Evolutionary conservation across 2,329 filamentous ascomycete species (phyloP).

Genomic region (Akanthomyces muscarius): DNA sequence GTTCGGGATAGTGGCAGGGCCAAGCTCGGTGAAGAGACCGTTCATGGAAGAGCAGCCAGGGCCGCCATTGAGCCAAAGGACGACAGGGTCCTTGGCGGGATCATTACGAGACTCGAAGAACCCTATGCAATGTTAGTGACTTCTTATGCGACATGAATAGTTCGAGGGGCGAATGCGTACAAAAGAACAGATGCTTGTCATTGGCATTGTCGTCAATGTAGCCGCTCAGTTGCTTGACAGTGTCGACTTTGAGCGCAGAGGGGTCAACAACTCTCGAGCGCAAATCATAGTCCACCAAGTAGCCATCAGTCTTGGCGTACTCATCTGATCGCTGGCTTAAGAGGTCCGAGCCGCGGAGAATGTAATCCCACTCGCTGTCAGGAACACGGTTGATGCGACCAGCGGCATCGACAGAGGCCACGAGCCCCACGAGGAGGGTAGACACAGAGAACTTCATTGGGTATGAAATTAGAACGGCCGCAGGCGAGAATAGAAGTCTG

Average conservation of each 20-base stretch:
- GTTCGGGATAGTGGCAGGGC: slow-evolving; percentile 82
- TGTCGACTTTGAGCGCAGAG: slow-evolving; percentile 76
- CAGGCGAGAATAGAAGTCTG: background rate
- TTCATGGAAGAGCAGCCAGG: slow-evolving; percentile 96
- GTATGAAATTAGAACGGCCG: background rate
- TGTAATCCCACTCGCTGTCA: slow-evolving; percentile 84
- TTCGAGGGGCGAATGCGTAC: background rate
- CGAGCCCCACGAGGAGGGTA: slow-evolving; percentile 12
- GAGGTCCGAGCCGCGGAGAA: slow-evolving; percentile 80
- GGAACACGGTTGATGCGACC: slow-evolving; percentile 80
- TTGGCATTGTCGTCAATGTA: slow-evolving; percentile 95
- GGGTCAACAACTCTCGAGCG: slow-evolving; percentile 91
- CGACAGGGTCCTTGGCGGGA: slow-evolving; percentile 91
- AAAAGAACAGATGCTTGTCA: slow-evolving; percentile 99
- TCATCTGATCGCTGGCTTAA: slow-evolving; percentile 52
- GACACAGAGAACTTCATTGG: slow-evolving; percentile 13
- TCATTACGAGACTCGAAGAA: slow-evolving; percentile 99
- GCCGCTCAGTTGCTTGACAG: slow-evolving; percentile 95
- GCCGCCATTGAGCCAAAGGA: slow-evolving; percentile 93
- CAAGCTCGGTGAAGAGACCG: slow-evolving; percentile 95
- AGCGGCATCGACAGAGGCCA: slow-evolving; percentile 56
- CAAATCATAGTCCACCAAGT: slow-evolving; percentile 81
- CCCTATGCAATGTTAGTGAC: slow-evolving; percentile 38
- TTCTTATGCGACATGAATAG: background rate
- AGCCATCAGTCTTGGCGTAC: slow-evolving; percentile 78